Base-by-base conservation (phyloP, 768 basidiomycete genomes). In the Boletus coccyginus region DNA sequence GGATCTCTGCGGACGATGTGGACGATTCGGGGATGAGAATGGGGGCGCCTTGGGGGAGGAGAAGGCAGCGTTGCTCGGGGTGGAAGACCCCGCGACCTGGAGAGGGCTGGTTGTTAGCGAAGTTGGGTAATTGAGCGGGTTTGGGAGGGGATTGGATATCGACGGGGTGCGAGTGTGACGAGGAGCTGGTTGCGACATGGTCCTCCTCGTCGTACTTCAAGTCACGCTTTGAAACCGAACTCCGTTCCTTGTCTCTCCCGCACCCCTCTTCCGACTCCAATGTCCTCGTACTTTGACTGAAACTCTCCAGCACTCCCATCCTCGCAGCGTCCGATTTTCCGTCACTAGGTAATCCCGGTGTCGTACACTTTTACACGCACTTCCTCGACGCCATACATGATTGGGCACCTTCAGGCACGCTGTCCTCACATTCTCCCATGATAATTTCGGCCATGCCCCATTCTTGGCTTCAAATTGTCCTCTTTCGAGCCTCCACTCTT, bases 1-100 rank as follows among this genome's bases (percentile, higher is more conserved):
- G 14, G 87, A 89, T 65, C 87, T 75, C 65, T 83, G 81, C 14
- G 88, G 88, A 46, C 87, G 81, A 48, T 80, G 75, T 17, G 87
- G 87, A 17, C 81, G 82, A 57, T 74, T 72, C 11, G 78, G 73
- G 14, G 78, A 72, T 43, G 78, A 70, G 55, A 75, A 75, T 36
- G 73, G 69, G 54, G 74, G 70, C 49, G 69, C 66, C 54, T 70
- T 75, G 53, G 78, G 77, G 27, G 75, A 73, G 27, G 75, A 73
- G 43, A 71, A 65, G 36, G 75, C 60, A 57, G 67, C 61, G 68
- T 76, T 81, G 63, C 72, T 77, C 53, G 82, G 81, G 35, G 82
- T 83, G 42, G 77, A 77, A 14, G 80, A 75, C 43, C 85, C 80
- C 52, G 77, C 75, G 63, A 88, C 83, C 64, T 87, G 85, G 16